Evolutionary conservation across 441 rosid genomes (phyloP), one percentile per base, ranked within the genome.

Genomic region (Adansonia grandidieri): DNA sequence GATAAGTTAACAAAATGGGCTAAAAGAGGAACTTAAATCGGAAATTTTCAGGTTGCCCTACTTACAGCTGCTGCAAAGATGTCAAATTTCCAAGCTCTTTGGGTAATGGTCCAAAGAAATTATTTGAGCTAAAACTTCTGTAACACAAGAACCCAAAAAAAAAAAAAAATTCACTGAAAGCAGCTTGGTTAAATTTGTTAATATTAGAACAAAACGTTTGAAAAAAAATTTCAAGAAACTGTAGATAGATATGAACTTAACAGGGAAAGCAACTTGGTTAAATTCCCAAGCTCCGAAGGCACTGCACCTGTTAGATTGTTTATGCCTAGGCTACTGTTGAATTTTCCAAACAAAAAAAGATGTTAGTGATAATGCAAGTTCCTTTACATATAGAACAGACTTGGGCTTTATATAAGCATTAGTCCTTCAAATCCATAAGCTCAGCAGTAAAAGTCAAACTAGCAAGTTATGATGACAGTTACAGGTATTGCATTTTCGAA

Each of bases 81-180:
- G 81, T 82, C 85, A 90, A 80, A 24, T 78, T 84, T 51, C 90
- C 93, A 2, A 88, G 85, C 53, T 84, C 80, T 68, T 44, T 72
- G 13, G 93, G 93, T 56, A 90, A 77, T 17, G 82, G 77, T 70
- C 93, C 90, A 11, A 53, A 9, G 85, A 90, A 83, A 74, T 87
- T 88, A 80, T 88, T 90, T 8, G 91, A 88, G 82, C 91, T 82
- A 77, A 90, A 86, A 77, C 91, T 86, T 73, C 93, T 88, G 86
- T 17, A 42, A 77, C 56, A 78, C 7, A 57, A 9, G 78, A 56
- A 48, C 19, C 6, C 20, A 58, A 22, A 68, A 54, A 40, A 32
- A 54, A 40, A 32, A 42, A 44, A 20, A 10, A 13, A 10, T 47
- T 47, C 57, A 70, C 11, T 9, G 19, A 28, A 48, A 32, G 37